Conservation (phyloP, 495 filamentous ascomycete species). For the Parathielavia hyrcaniae region DNA sequence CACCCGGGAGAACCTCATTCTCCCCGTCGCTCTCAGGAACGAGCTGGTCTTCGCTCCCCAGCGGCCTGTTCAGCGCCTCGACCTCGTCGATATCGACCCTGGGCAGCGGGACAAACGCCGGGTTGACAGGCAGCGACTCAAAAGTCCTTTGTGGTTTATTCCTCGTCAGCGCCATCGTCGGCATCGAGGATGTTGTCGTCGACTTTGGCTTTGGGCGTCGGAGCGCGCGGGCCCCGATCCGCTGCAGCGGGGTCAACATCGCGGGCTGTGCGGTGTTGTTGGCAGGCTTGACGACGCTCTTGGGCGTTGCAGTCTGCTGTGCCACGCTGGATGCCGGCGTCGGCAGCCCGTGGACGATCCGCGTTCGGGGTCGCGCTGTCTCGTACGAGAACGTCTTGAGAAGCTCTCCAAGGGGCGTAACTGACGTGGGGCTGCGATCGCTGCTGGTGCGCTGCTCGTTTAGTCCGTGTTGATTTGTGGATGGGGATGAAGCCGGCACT, state of each 20-base stretch:
- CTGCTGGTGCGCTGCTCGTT: background rate
- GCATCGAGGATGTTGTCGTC: constrained; percentile 36
- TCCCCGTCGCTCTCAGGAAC: constrained; percentile 64
- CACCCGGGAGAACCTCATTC: constrained; percentile 43
- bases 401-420: constrained; percentile 16
- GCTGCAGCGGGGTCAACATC: constrained; percentile 42
- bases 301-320: constrained; percentile 28
- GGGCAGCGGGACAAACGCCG: constrained; percentile 39
- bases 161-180: background rate
- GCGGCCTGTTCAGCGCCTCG: constrained; percentile 32
- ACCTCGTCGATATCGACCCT: constrained; percentile 38
- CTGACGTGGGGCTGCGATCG: background rate
- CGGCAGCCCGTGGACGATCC: constrained; percentile 28
- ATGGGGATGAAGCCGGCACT: constrained; percentile 30
- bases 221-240: constrained; percentile 41
- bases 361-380: constrained; percentile 16
- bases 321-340: constrained; percentile 32
- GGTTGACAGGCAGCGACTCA: constrained; percentile 34
- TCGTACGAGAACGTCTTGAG: constrained; percentile 28
- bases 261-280: constrained; percentile 19
- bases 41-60: constrained; percentile 73
- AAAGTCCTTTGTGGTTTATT: constrained; percentile 23
- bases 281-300: constrained; percentile 21
- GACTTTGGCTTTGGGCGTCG: constrained; percentile 28
- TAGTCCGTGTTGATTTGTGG: constrained; percentile 11